Percentiles rank a stretch among this genome's conserved stretches.
Conservation (phyloP, 345 rosid genomes). For the Cardiospermum halicacabum region DNA sequence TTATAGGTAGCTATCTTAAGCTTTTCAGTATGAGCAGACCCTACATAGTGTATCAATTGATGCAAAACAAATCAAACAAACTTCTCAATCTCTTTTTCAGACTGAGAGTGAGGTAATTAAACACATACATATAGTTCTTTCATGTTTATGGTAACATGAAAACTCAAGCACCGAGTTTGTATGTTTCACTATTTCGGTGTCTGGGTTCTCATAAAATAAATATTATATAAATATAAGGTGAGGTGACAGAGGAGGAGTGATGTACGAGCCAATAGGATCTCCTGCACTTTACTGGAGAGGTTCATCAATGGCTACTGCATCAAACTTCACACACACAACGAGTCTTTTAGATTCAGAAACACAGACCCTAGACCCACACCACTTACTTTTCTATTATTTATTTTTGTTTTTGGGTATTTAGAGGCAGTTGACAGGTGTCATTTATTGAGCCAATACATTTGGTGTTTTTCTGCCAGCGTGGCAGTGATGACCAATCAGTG, state of each 20-base stretch:
- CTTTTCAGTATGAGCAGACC: not conserved
- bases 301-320: constrained; percentile 14
- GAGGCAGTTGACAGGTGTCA: not conserved
- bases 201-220: not conserved
- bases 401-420: not conserved
- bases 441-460: constrained; percentile 35
- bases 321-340: constrained; percentile 23
- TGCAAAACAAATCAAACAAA: not conserved
- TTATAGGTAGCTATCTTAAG: not conserved
- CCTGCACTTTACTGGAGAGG: constrained; percentile 17
- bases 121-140: not conserved
- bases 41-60: not conserved
- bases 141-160: not conserved
- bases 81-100: not conserved
- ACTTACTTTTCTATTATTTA: not conserved
- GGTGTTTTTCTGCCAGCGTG: constrained; percentile 29
- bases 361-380: not conserved
- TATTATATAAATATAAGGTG: not conserved
- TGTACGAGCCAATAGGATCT: constrained; percentile 30
- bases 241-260: constrained; percentile 16
- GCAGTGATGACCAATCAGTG: constrained; percentile 40
- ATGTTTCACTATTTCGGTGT: not conserved
- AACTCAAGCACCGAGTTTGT: not conserved
- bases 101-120: not conserved
- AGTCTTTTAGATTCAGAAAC: not conserved